These are phyloP conservation scores for Citrus unshiu DNA, from an alignment of 345 rosid genomes.

Conservation along the genomic window DNA sequence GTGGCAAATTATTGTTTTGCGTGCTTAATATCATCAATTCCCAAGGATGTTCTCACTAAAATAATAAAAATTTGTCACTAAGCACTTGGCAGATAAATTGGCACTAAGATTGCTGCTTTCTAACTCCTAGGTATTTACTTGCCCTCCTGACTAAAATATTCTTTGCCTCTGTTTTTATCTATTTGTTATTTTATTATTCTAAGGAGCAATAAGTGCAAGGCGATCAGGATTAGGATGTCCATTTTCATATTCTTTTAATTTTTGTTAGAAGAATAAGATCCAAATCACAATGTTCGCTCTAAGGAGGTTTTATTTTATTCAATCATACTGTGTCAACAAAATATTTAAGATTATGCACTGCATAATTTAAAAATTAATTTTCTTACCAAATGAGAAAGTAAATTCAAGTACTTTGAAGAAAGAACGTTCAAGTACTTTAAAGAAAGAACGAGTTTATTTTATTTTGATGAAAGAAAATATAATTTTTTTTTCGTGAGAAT, in stretches of 20 bases:
- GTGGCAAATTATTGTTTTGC: constrained; percentile 9
- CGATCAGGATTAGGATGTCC: not conserved
- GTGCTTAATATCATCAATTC: constrained; percentile 42
- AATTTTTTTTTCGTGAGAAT: too few relatives aligned
- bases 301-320: not conserved
- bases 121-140: constrained; percentile 48
- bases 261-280: not conserved
- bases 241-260: not conserved
- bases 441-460: not conserved
- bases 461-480: not conserved
- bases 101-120: constrained; percentile 31
- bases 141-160: constrained; percentile 6
- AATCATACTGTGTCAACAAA: not conserved
- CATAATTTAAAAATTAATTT: too few relatives aligned
- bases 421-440: not conserved
- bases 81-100: constrained; percentile 37
- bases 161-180: constrained; percentile 3
- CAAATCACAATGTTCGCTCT: not conserved
- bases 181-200: constrained; percentile 1
- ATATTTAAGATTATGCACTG: not conserved
- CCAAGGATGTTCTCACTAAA: constrained; percentile 45
- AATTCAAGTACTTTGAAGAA: too few relatives aligned
- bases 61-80: constrained; percentile 39
- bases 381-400: too few relatives aligned
- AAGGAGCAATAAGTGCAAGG: not conserved